Conservation (phyloP, 306 rosid genomes). For the Pyrus pyrifolia region DNA sequence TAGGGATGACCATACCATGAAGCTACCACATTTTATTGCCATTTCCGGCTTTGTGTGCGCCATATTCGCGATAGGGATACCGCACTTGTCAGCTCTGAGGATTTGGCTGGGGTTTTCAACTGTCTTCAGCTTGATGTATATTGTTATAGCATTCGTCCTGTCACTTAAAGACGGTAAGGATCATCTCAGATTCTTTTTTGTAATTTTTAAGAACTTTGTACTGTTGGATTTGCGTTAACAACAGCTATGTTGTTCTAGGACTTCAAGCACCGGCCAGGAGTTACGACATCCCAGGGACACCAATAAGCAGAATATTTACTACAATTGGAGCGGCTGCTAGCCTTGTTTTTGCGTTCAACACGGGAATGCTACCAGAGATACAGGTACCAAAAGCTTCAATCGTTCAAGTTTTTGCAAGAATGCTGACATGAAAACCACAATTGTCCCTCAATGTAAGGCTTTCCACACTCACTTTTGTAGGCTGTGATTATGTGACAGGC, state of each 20-base stretch:
- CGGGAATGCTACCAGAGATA: slow-evolving; percentile 99
- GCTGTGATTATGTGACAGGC: slow-evolving; percentile 51
- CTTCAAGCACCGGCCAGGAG: slow-evolving; percentile 62
- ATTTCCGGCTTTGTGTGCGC: slow-evolving; percentile 78
- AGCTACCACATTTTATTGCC: slow-evolving; percentile 76
- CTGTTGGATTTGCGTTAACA: neutral
- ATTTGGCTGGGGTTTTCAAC: slow-evolving; percentile 90
- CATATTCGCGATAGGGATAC: slow-evolving; percentile 77
- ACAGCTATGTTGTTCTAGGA: slow-evolving; percentile 36
- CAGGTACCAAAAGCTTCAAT: slow-evolving; percentile 46
- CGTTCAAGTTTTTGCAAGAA: neutral
- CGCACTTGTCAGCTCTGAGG: slow-evolving; percentile 91
- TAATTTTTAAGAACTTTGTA: neutral
- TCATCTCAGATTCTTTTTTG: neutral
- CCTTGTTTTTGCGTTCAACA: slow-evolving; percentile 86
- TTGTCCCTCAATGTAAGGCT: neutral
- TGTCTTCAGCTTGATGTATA: slow-evolving; percentile 61
- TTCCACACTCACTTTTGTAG: slow-evolving; percentile 4
- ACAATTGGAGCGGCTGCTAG: slow-evolving; percentile 82
- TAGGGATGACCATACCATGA: slow-evolving; percentile 49
- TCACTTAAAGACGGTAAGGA: slow-evolving; percentile 73
- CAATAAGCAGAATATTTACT: slow-evolving; percentile 65
- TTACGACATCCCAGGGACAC: slow-evolving; percentile 64
- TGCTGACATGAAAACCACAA: neutral
- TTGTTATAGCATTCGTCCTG: slow-evolving; percentile 45